These are phyloP conservation scores for Westerdykella aurantiaca DNA, from an alignment of 2,329 filamentous ascomycete species.

Conservation along the genomic window DNA sequence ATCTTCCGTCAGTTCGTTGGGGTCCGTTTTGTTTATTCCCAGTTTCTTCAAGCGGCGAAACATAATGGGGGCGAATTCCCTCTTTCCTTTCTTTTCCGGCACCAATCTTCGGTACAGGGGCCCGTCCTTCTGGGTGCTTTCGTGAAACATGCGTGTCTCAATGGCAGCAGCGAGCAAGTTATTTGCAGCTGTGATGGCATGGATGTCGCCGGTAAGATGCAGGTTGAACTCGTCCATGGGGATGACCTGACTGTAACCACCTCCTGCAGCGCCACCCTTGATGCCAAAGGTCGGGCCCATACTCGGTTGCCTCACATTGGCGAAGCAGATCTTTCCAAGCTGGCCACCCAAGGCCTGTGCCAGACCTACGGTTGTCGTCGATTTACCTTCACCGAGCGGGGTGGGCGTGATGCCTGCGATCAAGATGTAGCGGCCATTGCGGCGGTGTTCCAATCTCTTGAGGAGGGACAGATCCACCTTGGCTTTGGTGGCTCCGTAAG, in stretches of 20 bases:
- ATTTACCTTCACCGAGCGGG: constrained; percentile 94
- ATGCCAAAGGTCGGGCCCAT: constrained; percentile 98
- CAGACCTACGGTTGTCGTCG: constrained; percentile 92
- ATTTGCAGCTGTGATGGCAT: constrained; percentile 94
- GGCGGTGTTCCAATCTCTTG: constrained; percentile 77
- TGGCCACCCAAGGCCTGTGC: constrained; percentile 90
- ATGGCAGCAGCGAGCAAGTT: constrained; percentile 94
- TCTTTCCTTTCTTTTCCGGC: constrained; percentile 81
- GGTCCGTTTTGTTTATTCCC: constrained; percentile 91
- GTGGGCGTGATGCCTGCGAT: constrained; percentile 96
- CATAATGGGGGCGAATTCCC: constrained; percentile 84
- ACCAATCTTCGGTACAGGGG: constrained; percentile 83
- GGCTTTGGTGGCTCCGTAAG: constrained; percentile 91
- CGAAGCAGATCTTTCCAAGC: constrained; percentile 80
- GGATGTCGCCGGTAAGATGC: constrained; percentile 94
- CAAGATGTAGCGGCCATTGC: constrained; percentile 83
- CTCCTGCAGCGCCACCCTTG: constrained; percentile 94
- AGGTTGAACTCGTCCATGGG: constrained; percentile 99
- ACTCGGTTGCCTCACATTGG: constrained; percentile 93
- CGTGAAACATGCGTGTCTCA: constrained; percentile 97
- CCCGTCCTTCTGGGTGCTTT: constrained; percentile 87
- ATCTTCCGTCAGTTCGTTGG: constrained; percentile 81
- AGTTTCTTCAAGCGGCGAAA: constrained; percentile 90
- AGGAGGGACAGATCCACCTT: constrained; percentile 83
- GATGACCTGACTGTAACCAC: constrained; percentile 97